Evolutionary conservation across 192 early-diverging fungal species (phyloP).

Genomic region (Coemansia sp.): DNA sequence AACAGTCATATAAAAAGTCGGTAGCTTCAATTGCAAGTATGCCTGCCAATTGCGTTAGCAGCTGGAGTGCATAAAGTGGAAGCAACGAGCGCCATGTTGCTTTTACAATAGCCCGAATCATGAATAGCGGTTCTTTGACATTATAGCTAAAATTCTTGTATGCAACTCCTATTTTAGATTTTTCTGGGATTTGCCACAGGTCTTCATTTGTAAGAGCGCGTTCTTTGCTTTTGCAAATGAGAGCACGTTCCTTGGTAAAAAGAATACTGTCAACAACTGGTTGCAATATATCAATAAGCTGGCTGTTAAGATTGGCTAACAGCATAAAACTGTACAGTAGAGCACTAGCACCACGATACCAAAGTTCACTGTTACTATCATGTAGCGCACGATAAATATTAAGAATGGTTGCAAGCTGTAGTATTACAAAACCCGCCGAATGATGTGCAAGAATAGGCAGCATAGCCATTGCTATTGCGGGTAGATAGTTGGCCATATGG

Average conservation of each 20-base stretch:
- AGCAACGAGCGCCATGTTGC: constrained; percentile 31
- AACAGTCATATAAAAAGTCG: constrained; percentile 9
- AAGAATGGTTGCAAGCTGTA: constrained; percentile 13
- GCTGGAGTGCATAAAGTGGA: constrained; percentile 17
- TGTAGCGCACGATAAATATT: constrained; percentile 14
- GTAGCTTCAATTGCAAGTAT: constrained; percentile 2
- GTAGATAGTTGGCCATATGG: constrained; percentile 1
- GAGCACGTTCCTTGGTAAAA: constrained; percentile 10
- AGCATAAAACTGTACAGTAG: constrained; percentile 9
- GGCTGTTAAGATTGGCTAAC: constrained; percentile 13
- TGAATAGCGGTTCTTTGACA: constrained; percentile 20
- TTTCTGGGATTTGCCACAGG: constrained; percentile 13
- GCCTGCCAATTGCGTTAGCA: not conserved
- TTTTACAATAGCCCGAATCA: constrained; percentile 22
- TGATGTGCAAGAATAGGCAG: constrained; percentile 7
- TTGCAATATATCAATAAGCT: constrained; percentile 4
- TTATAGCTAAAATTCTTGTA: constrained; percentile 28
- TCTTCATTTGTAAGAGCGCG: constrained; percentile 20
- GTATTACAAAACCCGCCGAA: constrained; percentile 1
- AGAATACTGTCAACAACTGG: constrained; percentile 7
- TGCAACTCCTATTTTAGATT: constrained; percentile 7
- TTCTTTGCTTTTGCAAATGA: constrained; percentile 8
- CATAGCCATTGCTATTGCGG: not conserved
- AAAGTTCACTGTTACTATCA: not conserved
- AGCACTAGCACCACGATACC: not conserved